A percentile compares a stretch with the other conserved stretches of the same genome.
These are phyloP conservation scores for Wickerhamomyces alni DNA, from an alignment of 805 yeast genomes.

Conservation along the genomic window DNA sequence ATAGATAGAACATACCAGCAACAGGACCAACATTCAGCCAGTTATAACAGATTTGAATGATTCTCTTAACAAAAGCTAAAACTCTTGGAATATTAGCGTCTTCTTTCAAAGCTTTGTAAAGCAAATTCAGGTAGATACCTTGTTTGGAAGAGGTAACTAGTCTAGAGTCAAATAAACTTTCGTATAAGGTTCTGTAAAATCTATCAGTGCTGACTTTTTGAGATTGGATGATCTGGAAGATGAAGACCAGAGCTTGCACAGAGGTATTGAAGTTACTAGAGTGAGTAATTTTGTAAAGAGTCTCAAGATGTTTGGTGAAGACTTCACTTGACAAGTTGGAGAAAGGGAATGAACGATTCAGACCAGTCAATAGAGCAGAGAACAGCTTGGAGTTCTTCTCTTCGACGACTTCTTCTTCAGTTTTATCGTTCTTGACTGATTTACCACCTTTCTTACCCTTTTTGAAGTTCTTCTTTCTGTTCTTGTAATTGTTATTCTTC, in stretches of 20 bases:
- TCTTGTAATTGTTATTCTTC: constrained; percentile 44
- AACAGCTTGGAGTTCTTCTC: constrained; percentile 83
- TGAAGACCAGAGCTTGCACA: constrained; percentile 83
- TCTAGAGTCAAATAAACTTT: constrained; percentile 80
- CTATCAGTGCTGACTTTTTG: constrained; percentile 58
- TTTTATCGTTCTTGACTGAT: constrained; percentile 60
- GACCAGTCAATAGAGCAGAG: constrained; percentile 88
- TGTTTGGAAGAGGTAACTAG: constrained; percentile 85
- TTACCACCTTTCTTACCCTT: constrained; percentile 86
- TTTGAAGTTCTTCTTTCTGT: constrained; percentile 71
- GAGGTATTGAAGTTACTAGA: constrained; percentile 92
- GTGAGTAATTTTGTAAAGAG: constrained; percentile 86
- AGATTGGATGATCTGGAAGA: constrained; percentile 68
- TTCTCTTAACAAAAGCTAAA: constrained; percentile 85
- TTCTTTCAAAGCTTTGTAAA: constrained; percentile 75
- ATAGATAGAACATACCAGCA: constrained; percentile 72
- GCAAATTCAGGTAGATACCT: constrained; percentile 80
- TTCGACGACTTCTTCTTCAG: constrained; percentile 58
- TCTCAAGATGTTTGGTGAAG: constrained; percentile 72
- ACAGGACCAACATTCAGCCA: constrained; percentile 89
- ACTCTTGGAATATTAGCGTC: constrained; percentile 61
- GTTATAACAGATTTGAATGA: constrained; percentile 74
- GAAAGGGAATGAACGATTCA: constrained; percentile 94
- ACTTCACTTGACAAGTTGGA: constrained; percentile 66
- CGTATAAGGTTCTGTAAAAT: constrained; percentile 84